These are phyloP conservation scores for Bipolaris sorokiniana DNA, from an alignment of 2,329 filamentous ascomycete species.

Conservation along the genomic window DNA sequence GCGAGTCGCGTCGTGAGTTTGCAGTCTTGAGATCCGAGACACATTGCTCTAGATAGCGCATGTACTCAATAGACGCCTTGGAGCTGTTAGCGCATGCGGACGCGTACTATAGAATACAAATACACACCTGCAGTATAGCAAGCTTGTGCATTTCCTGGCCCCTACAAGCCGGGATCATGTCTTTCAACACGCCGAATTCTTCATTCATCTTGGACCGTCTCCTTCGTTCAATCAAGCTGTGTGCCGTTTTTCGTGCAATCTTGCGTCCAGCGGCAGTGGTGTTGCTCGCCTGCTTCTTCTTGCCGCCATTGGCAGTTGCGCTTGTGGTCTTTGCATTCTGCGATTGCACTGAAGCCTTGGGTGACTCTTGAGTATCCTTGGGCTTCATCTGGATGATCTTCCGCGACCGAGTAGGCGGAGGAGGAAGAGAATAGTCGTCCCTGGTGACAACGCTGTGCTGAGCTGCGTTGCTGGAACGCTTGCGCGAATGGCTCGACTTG, in stretches of 20 bases:
- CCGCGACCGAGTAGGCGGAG: conserved; percentile 86
- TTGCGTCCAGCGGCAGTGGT: conserved; percentile 89
- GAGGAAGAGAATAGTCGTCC: conserved; percentile 79
- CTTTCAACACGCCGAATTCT: conserved; percentile 90
- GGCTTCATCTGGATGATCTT: conserved; percentile 99
- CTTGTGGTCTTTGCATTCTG: conserved; percentile 30
- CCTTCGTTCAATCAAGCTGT: conserved; percentile 90
- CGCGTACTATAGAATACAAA: too few relatives aligned
- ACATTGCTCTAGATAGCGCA: conserved; percentile 91
- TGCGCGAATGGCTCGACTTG: conserved; percentile 41
- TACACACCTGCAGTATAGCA: conserved; percentile 84
- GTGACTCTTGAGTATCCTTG: conserved; percentile 37
- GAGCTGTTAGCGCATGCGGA: conserved; percentile 3
- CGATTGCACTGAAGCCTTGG: conserved; percentile 29
- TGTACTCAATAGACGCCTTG: conserved; percentile 94
- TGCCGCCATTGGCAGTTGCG: conserved; percentile 53
- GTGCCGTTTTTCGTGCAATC: conserved; percentile 93
- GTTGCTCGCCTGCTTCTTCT: conserved; percentile 73
- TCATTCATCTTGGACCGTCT: conserved; percentile 98
- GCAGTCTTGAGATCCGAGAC: conserved; percentile 73
- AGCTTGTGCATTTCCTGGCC: conserved; percentile 97
- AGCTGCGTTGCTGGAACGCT: conserved; percentile 38
- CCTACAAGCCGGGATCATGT: conserved; percentile 94
- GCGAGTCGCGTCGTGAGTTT: conserved; percentile 35
- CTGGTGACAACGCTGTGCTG: conserved; percentile 55